Conservation (phyloP, 352 stramenopile species). For the Pseudoperonospora humuli region DNA sequence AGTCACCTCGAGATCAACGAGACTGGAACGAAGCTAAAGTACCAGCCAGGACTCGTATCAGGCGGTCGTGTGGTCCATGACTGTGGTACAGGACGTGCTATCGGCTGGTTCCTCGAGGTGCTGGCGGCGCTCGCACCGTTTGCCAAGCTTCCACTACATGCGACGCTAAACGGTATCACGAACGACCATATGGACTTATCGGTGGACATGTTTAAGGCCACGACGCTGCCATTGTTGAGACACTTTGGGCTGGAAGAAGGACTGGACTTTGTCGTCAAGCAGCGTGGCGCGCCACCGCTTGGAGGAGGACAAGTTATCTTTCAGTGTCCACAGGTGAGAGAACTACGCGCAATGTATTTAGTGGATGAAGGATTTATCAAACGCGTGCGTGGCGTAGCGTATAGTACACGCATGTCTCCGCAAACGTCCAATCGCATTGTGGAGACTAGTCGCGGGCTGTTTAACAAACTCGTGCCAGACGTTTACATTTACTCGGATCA, state of each 20-base stretch:
- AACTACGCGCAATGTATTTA: conserved; percentile 92
- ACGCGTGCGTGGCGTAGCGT: conserved; percentile 93
- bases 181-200: conserved; percentile 89
- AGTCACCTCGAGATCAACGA: conserved; percentile 99
- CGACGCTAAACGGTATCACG: conserved; percentile 94
- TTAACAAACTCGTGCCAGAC: conserved; percentile 97
- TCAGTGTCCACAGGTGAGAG: conserved; percentile 90
- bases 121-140: conserved; percentile 96
- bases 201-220: conserved; percentile 93
- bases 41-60: conserved; percentile 93
- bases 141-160: conserved; percentile 91
- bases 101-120: conserved; percentile 98
- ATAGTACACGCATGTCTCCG: conserved; percentile 95
- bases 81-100: conserved; percentile 84
- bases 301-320: conserved; percentile 89
- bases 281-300: conserved; percentile 84
- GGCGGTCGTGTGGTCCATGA: conserved; percentile 93
- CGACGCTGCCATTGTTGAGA: conserved; percentile 91
- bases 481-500: conserved; percentile 99
- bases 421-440: conserved; percentile 97
- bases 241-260: conserved; percentile 94
- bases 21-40: conserved; percentile 96
- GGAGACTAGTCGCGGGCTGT: conserved; percentile 91
- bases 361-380: conserved; percentile 97
- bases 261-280: conserved; percentile 83